A percentile compares a stretch with the other conserved stretches of the same genome.
Evolutionary conservation across 2,329 filamentous ascomycete genomes (phyloP).

Genomic region (Fusarium concolor): DNA sequence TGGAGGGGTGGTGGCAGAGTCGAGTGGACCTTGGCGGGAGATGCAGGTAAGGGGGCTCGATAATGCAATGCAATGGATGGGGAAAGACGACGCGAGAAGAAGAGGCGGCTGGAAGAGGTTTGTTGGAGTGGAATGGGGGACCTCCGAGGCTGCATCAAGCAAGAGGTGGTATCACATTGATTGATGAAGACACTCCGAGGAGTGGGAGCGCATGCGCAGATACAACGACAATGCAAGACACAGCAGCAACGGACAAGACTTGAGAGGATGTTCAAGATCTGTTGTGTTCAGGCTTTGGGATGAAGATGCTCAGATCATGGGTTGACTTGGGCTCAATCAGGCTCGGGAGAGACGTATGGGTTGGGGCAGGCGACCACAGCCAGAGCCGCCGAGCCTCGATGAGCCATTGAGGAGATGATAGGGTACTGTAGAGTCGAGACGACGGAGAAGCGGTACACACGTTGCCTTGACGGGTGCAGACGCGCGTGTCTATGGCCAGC

Average conservation of each 20-base stretch:
- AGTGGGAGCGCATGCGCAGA: conserved; percentile 42
- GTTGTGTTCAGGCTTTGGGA: conserved; percentile 26
- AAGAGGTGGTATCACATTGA: conserved; percentile 52
- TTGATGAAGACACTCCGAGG: conserved; percentile 50
- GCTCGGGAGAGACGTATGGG: conserved; percentile 30
- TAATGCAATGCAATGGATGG: conserved; percentile 49
- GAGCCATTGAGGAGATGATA: conserved; percentile 22
- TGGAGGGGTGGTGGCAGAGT: conserved; percentile 53
- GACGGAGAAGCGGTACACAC: conserved; percentile 32
- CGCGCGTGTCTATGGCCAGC: conserved; percentile 32
- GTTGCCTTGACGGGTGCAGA: conserved; percentile 34
- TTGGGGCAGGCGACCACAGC: conserved; percentile 33
- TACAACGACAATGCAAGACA: conserved; percentile 36
- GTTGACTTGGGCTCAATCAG: conserved; percentile 37
- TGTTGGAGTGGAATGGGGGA: conserved; percentile 48
- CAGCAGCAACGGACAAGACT: conserved; percentile 29
- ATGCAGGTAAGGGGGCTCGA: conserved; percentile 58
- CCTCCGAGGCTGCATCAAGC: conserved; percentile 50
- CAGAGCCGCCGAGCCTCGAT: conserved; percentile 34
- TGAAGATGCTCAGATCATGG: conserved; percentile 36
- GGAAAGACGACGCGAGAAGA: conserved; percentile 49
- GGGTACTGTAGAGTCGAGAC: conserved; percentile 22
- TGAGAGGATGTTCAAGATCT: conserved; percentile 31
- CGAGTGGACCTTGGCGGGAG: conserved; percentile 60
- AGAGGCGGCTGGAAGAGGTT: conserved; percentile 45